Percentiles rank a stretch among this genome's conserved stretches.
Conservation (phyloP, 768 basidiomycete genomes). For the Porpolomopsis calyptriformis region DNA sequence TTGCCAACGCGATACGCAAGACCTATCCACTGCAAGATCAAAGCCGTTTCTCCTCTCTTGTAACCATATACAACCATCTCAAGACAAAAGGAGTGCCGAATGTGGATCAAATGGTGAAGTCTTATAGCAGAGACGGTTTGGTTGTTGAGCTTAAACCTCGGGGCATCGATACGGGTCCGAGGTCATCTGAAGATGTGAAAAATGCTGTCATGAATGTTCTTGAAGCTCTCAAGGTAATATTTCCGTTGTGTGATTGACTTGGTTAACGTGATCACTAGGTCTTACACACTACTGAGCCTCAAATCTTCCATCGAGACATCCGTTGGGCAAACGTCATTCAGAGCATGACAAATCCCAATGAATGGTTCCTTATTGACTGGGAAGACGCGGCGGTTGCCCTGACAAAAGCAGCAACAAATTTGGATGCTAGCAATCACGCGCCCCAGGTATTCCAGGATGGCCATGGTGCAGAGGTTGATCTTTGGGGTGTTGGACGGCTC, state of each 20-base stretch:
- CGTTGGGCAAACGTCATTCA: no score
- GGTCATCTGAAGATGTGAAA: neutral
- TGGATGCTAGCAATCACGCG: slow-evolving; percentile 12
- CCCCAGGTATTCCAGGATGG: slow-evolving; percentile 17
- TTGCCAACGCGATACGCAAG: no score
- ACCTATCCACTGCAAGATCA: no score
- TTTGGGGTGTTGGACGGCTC: slow-evolving; percentile 21
- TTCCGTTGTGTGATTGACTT: neutral
- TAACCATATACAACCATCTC: no score
- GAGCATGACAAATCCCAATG: no score
- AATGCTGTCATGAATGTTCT: neutral
- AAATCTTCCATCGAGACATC: slow-evolving; percentile 7
- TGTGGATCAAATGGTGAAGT: no score
- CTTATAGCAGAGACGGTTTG: neutral
- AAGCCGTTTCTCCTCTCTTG: no score
- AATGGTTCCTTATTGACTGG: no score
- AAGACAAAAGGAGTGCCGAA: no score
- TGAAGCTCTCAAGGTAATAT: neutral
- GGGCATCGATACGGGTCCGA: neutral
- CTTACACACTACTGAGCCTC: neutral
- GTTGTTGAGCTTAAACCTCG: neutral
- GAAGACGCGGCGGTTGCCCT: slow-evolving; percentile 17
- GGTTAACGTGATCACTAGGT: neutral
- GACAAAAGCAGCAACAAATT: slow-evolving; percentile 10
- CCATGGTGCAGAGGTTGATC: slow-evolving; percentile 23